Base-by-base conservation (phyloP, 768 basidiomycete species). In the Termitomyces sp. region DNA sequence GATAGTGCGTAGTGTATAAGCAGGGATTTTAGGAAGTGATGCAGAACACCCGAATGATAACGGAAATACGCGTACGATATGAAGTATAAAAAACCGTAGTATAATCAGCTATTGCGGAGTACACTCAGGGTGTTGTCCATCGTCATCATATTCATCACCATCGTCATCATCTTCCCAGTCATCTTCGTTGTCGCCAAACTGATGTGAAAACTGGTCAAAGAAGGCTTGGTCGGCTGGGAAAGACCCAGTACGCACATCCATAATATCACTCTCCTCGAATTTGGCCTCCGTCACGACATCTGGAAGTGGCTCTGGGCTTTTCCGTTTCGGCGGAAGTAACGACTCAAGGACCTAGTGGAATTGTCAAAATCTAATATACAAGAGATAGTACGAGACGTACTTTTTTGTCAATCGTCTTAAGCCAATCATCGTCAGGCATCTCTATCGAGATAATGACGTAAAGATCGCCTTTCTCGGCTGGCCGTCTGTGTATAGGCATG, bases 381-480 rank as follows among this genome's bases (percentile, higher is more conserved):
- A 26, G 41, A 18, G 34, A 37, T 31, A 7, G 22, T 13, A 51
- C 41, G 4, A n/a, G 46, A 36, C 53, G 60, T 60, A 91, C 92
- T 70, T 79, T 73, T 46, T 67, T 67, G 65, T 94, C 86, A 29
- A 88, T 74, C 3, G 75, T 79, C 61, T 74, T 78, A 29, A 94
- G 73, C 94, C 94, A 98, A 42, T 84, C 75, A 50, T 80, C 77
- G 57, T 78, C 76, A 13, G 95, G 95, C 92, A 95, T 94, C 72
- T 97, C 94, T 53, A 98, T 79, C 56, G 88, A 82, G 53, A 97
- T 81, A 53, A 87, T 80, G 56, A 98, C 77, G 64, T 87, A 92
- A 39, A 98, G 75, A 65, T 95, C 87, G 12, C 94, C 94, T 69
- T 85, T 88, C 59, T 78, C 72, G 54, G 84, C 81, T 24, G 84